Evolutionary conservation across 2,329 filamentous ascomycete species (phyloP).

Genomic region (Plectosphaerella sp.): DNA sequence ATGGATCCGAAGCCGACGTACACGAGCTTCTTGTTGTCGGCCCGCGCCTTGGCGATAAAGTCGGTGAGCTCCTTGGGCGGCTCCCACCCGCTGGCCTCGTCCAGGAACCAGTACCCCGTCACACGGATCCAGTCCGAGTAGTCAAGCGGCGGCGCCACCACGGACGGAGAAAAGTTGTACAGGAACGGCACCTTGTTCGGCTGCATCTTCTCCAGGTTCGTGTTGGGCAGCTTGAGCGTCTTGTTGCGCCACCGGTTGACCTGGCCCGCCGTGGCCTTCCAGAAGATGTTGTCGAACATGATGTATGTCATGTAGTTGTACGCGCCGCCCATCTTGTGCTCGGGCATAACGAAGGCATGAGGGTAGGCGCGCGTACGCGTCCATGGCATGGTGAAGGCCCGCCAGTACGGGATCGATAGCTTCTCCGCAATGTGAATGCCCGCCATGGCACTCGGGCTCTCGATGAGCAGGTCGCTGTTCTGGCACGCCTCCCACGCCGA

Average conservation of each 20-base stretch:
- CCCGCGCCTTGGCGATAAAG: slow-evolving; percentile 80
- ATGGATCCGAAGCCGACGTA: slow-evolving; percentile 98
- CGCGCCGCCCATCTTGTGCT: slow-evolving; percentile 88
- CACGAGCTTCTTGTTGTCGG: slow-evolving; percentile 84
- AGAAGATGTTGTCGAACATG: slow-evolving; percentile 95
- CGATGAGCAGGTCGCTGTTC: slow-evolving; percentile 83
- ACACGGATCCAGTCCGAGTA: slow-evolving; percentile 97
- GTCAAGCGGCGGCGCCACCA: slow-evolving; percentile 91
- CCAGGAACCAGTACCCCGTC: slow-evolving; percentile 96
- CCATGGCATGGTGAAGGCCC: slow-evolving; percentile 99
- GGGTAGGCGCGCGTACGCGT: slow-evolving; percentile 92
- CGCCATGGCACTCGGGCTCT: slow-evolving; percentile 94
- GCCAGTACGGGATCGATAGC: slow-evolving; percentile 88
- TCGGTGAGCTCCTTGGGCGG: slow-evolving; percentile 71
- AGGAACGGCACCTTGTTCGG: slow-evolving; percentile 96
- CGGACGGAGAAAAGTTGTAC: slow-evolving; percentile 93
- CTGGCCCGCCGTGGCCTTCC: slow-evolving; percentile 87
- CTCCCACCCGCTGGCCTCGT: slow-evolving; percentile 65
- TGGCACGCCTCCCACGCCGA: slow-evolving; percentile 83
- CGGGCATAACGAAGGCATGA: slow-evolving; percentile 90
- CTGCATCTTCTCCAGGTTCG: slow-evolving; percentile 85
- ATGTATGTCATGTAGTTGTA: slow-evolving; percentile 96
- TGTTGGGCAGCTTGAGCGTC: slow-evolving; percentile 72
- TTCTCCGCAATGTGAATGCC: slow-evolving; percentile 97
- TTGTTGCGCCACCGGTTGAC: slow-evolving; percentile 90